Evolutionary conservation across 1,284 basidiomycete genomes (phyloP), one percentile per base, ranked within the genome.

Genomic region (Microbotryomycetes sp.): DNA sequence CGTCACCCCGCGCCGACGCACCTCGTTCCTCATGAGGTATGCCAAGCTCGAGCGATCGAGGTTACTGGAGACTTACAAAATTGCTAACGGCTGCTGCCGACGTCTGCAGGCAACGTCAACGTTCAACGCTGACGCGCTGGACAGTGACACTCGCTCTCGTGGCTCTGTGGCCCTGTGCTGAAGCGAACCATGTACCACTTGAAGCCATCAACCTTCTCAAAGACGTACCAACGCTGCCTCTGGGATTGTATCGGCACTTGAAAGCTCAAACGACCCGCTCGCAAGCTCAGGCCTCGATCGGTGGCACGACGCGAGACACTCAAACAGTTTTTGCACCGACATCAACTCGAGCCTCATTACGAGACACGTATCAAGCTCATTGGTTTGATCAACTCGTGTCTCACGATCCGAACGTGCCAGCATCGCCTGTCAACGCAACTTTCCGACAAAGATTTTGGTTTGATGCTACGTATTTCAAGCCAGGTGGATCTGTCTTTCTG

Each of bases 381-480:
- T 6, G 6, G 26, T 64, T 71, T 22, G 59, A 68, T 29, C 71
- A 72, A 46, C 65, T 64, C 46, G 65, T 67, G 46, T 65, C 63
- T 30, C 67, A 67, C 59, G 52, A 62, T 16, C 32, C 42, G 2
- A 31, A 28, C 6, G 48, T 59, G 4, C 59, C 64, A 2, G 7
- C 48, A 14, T 32, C 66, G 16, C 49, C 53, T 3, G 9, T 9
- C 0, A 31, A 42, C 3, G 60, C 53, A 7, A 70, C 68, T 1
- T 72, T 70, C 57, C 16, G 58, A 26, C 65, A 71, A 48, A 60
- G 70, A 1, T 67, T 92, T 77, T 97, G 92, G 91, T 80, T 92
- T 52, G 92, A 86, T 73, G 82, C 83, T n/a, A 82, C 86, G 32
- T 84, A 89, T 75, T 97, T 94, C 76, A 80, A 82, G 62, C 77